These are phyloP conservation scores for Oryza glaberrima DNA, from an alignment of 176 grass and related monocot genomes.

Conservation along the genomic window DNA sequence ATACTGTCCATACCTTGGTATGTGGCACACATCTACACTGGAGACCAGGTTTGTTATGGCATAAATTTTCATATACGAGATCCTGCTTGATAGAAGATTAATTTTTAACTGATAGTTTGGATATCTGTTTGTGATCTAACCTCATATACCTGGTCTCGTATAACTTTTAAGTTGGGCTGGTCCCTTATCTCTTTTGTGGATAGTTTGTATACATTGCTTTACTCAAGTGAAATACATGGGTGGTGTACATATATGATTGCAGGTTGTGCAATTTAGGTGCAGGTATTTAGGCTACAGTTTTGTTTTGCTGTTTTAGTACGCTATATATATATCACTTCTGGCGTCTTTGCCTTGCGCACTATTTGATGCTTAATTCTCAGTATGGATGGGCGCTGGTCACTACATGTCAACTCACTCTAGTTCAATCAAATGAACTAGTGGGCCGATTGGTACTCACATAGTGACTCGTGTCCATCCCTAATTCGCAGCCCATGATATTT, in stretches of 20 bases:
- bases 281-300: slow-evolving; percentile 14
- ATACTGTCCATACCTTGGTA: slow-evolving; percentile 38
- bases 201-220: slow-evolving; percentile 28
- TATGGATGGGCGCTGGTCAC: neutral
- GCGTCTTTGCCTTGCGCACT: neutral
- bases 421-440: neutral
- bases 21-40: slow-evolving; percentile 37
- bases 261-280: neutral
- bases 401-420: neutral
- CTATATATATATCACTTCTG: slow-evolving; percentile 3
- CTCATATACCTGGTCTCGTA: slow-evolving; percentile 11
- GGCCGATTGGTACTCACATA: neutral
- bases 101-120: slow-evolving; percentile 25
- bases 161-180: slow-evolving; percentile 2
- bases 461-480: neutral
- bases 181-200: slow-evolving; percentile 13
- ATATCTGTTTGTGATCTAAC: slow-evolving; percentile 28
- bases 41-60: slow-evolving; percentile 51
- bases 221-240: slow-evolving; percentile 24
- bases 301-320: neutral
- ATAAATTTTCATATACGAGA: slow-evolving; percentile 28
- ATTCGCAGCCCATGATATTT: neutral
- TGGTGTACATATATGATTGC: neutral
- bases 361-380: neutral
- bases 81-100: slow-evolving; percentile 21